Base-by-base conservation (phyloP, 2,329 filamentous ascomycete genomes). In the Colletotrichum lindemuthianum region DNA sequence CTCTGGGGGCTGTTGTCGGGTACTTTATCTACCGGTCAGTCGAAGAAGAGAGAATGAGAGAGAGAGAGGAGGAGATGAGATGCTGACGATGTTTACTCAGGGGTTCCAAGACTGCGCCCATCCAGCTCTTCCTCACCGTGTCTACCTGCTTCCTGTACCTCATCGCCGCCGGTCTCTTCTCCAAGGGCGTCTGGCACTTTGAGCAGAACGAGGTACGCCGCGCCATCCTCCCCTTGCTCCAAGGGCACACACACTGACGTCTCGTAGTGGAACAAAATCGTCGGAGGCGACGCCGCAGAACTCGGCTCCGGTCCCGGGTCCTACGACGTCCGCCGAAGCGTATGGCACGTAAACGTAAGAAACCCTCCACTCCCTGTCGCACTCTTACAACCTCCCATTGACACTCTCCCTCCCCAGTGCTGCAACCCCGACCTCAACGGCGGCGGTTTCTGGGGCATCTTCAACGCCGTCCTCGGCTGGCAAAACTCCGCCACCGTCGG, bases 81-180 rank as follows among this genome's bases (percentile, higher is more conserved):
- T 40, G 16, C 51, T 68, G n/a, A 65, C 86, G 4, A 10, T 11
- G 0, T 5, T 24, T 85, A 84, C 39, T 76, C 92, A 59, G 72
- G 34, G 73, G 73, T 16, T 74, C 73, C 47, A 75, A 74, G 59
- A 59, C 71, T 9, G 69, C 73, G 39, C 72, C 73, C 6, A 74
- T 75, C 15, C 91, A 94, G 72, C 80, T 90, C 68, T 95, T 96
- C 82, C 80, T 96, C 43, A 88, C 95, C 70, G 78, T 88, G 45
- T 93, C 90, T 0, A 95, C 92, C 3, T 92, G 90, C 73, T 85
- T 95, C 72, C 79, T 96, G 15, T 96, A 96, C 72, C 86, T 96
- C 8, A 90, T 96, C 33, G 91, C 91, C 9, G 92, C 91, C 1
- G 92, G 92, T 60, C 86, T 95, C 58, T 92, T 94, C 78, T 93